Evolutionary conservation across 441 rosid species (phyloP), one percentile per base, ranked within the genome.

Genomic region (Gossypium gossypioides): DNA sequence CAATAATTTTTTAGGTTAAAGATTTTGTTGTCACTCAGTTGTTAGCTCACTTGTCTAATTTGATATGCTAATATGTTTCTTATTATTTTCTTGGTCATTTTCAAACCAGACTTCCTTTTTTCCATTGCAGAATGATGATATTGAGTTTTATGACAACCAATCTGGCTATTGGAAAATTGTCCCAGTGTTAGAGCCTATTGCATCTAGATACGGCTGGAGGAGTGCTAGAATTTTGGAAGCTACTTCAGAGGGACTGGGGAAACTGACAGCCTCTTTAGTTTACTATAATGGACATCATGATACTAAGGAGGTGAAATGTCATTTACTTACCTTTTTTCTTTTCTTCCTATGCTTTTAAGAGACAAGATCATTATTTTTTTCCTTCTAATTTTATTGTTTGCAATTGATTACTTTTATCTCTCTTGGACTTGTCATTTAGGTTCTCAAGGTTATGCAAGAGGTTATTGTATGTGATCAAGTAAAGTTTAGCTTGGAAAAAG

Each of bases 381-480:
- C 29, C 25, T 15, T 51, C 44, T 40, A 40, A 40, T 65, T 44
- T 29, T 57, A 24, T 58, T n/a, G 25, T 72, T 56, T 29, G 48
- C 72, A 44, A 69, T 54, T 21, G 6, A 7, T 21, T 3, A 27
- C 46, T 27, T 68, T 52, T 29, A 68, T 40, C 21, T 77, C 52
- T 22, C 58, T 32, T 46, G 42, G 71, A 66, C 74, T 73, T 44
- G 77, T 74, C 64, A 75, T 68, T 27, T 82, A 92, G 97, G 91
- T 88, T 80, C 88, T 89, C 73, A 89, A 83, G 78, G 85, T 79
- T 83, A 84, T 69, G 75, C 97, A 91, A 85, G 96, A 92, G 84
- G 75, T 92, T 71, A 77, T 87, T 81, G 91, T 92, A 60, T 95
- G 99, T 80, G 85, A 89, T 67, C 85, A 78, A 82, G 92, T 95